A percentile compares a stretch with the other conserved stretches of the same genome.
Evolutionary conservation across 129 eudicot species (phyloP).

Genomic region (Kitagawia praeruptora): DNA sequence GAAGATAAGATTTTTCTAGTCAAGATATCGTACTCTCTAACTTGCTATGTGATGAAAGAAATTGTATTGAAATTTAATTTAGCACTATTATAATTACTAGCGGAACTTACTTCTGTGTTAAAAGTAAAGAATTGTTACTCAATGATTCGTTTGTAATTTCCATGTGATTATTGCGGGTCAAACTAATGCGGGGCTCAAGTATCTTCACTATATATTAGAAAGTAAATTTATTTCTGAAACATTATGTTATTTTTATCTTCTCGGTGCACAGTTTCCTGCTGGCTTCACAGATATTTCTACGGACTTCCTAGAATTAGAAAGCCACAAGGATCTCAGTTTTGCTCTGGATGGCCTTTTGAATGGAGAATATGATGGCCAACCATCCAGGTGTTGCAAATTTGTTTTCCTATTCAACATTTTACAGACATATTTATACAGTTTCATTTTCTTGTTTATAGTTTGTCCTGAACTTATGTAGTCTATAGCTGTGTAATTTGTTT

Average conservation of each 20-base stretch:
- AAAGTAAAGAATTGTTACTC: background rate
- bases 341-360: constrained; percentile 60
- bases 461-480: background rate
- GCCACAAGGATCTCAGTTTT: constrained; percentile 57
- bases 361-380: constrained; percentile 49
- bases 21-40: background rate
- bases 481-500: background rate
- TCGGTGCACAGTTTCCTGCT: constrained; percentile 67
- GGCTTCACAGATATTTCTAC: constrained; percentile 52
- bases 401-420: constrained; percentile 6
- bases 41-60: background rate
- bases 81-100: background rate
- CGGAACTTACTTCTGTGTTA: background rate
- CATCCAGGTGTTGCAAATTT: constrained; percentile 40
- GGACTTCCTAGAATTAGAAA: constrained; percentile 49
- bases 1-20: background rate
- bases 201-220: too few species aligned
- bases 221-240: background rate
- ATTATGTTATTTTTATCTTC: background rate
- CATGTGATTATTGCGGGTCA: background rate
- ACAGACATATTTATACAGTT: background rate
- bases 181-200: background rate
- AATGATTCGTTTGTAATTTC: background rate
- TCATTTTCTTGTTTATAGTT: background rate
- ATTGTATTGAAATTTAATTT: background rate